Evolutionary conservation across 495 filamentous ascomycete genomes (phyloP), one percentile per base, ranked within the genome.

Genomic region (Hyaloscypha variabilis): DNA sequence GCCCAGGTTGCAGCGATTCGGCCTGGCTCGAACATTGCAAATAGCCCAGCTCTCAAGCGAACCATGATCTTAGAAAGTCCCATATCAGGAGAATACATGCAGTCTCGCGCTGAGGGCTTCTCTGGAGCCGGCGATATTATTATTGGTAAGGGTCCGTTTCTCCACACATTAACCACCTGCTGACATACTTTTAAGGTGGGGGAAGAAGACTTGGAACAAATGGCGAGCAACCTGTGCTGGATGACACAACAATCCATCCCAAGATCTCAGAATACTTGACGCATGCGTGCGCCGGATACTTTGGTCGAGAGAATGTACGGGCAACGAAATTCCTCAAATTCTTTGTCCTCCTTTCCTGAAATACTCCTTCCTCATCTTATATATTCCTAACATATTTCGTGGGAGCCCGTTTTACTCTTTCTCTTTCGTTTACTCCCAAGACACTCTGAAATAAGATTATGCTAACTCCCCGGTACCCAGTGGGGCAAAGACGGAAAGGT

Each of bases 71-170:
- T 30, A 65, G 31, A 62, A 78, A 25, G 65, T 67, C 84, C 85
- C 2, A 86, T 88, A 58, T 67, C 83, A 57, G 85, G 87, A 66
- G 89, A 93, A 70, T 95, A 93, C 71, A 82, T 89, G 21, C 91
- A 95, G 70, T 73, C 78, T 39, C 83, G 82, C 57, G 21, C 67
- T 59, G n/a, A 54, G 19, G 2, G 2, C 6, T 66, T 28, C 39
- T 56, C 57, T 30, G 49, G 49, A 24, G 49, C 50, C 23, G 50
- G 49, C 2, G 64, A 66, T 55, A 23, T 66, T n/a, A 55, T 61
- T 10, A 42, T 61, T 30, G 60, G 60, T 54, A 55, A 36, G 31
- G 8, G 60, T 42, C n/a, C 13, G 6, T 25, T 21, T 8, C 6
- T 23, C 34, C 19, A 11, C 19, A 28, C 29, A 21, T 13, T 3